These are phyloP conservation scores for Cocos nucifera DNA, from an alignment of 176 grass and related monocot genomes.

Conservation along the genomic window DNA sequence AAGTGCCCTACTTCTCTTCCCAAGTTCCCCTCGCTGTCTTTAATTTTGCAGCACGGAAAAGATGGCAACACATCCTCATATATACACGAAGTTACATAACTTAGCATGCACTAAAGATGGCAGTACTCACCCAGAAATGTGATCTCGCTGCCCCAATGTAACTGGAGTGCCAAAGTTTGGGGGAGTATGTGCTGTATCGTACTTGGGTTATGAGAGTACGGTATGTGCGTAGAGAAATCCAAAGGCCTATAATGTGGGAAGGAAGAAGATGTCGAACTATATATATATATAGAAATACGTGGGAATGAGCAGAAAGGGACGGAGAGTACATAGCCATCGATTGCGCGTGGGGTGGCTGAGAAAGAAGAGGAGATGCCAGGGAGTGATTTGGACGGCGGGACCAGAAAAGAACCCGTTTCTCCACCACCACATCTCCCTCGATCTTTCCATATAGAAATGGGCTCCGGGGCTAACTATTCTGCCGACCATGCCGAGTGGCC, in stretches of 20 bases:
- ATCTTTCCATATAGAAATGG: slow-evolving; percentile 26
- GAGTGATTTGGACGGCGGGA: slow-evolving; percentile 42
- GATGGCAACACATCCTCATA: no score
- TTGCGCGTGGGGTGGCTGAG: slow-evolving; percentile 15
- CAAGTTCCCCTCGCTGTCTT: no score
- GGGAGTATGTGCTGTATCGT: no score
- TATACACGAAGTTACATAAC: no score
- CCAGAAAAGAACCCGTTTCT: background rate
- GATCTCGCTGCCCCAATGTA: no score
- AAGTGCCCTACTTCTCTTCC: no score
- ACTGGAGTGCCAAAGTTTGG: no score
- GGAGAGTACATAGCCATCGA: slow-evolving; percentile 17
- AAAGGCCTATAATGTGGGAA: background rate
- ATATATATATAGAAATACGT: slow-evolving; percentile 1
- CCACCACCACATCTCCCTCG: slow-evolving; percentile 4
- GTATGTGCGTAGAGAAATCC: no score
- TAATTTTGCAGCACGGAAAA: no score
- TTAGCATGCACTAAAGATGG: no score
- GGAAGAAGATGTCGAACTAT: background rate
- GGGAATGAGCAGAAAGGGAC: background rate
- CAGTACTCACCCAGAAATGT: no score
- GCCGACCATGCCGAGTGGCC: background rate
- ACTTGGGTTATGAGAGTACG: background rate
- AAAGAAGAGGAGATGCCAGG: background rate
- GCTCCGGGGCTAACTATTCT: background rate